Evolutionary conservation across 139 green algal species (phyloP).

Genomic region (Coelastrella sp.): DNA sequence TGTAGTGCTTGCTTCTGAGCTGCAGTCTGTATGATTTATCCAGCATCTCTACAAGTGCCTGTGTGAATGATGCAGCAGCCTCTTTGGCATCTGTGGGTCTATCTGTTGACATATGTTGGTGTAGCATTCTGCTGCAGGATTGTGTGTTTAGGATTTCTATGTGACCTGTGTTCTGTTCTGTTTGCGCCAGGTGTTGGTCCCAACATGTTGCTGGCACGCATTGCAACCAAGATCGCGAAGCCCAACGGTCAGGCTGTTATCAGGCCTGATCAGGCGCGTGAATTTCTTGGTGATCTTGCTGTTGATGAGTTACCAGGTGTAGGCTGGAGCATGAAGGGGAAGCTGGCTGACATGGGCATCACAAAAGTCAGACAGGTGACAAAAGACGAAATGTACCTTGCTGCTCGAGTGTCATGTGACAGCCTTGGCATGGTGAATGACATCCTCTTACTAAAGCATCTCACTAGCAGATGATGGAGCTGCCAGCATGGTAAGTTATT

Average conservation of each 20-base stretch:
- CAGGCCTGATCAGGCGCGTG: slow-evolving; percentile 45
- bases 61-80: no score
- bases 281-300: slow-evolving; percentile 67
- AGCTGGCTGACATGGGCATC: slow-evolving; percentile 76
- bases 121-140: no score
- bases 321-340: slow-evolving; percentile 73
- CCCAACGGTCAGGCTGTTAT: slow-evolving; percentile 82
- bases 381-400: no score
- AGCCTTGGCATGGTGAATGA: no score
- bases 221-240: slow-evolving; percentile 89
- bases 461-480: no score
- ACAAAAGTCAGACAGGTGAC: slow-evolving; percentile 63
- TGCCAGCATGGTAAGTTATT: no score
- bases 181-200: neutral
- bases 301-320: slow-evolving; percentile 90
- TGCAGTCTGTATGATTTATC: neutral
- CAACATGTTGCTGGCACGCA: slow-evolving; percentile 62
- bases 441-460: no score
- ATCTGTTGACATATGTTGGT: no score
- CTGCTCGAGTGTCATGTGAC: no score
- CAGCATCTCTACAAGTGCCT: neutral
- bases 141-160: no score
- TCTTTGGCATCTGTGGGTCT: no score
- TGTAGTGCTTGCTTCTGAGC: neutral
- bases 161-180: neutral